phyloP scores from a whole-genome alignment of 1,284 basidiomycete genomes.

The Hemileia vastatrix region DNA sequence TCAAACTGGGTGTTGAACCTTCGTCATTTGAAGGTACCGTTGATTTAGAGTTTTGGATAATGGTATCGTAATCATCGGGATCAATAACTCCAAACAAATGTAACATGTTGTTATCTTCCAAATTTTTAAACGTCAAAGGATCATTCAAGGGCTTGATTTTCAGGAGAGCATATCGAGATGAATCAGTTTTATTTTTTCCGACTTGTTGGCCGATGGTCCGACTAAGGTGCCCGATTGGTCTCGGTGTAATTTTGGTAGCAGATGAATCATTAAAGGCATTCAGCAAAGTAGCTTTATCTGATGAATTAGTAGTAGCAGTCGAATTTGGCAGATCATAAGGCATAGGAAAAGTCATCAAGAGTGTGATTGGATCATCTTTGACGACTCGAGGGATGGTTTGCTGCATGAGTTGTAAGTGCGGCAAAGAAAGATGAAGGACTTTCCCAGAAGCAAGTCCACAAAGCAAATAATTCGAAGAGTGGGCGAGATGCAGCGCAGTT shows the following conservation, averaged over 20 bases:
- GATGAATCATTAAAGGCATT: not conserved
- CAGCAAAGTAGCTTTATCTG: no score
- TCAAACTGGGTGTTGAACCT: not conserved
- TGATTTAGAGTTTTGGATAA: not conserved
- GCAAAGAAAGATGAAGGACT: slow-evolving; percentile 14
- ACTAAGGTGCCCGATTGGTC: not conserved
- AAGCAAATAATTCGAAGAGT: not conserved
- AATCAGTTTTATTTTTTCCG: not conserved
- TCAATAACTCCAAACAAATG: not conserved
- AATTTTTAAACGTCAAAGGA: not conserved
- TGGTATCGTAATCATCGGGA: not conserved
- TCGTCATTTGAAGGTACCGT: not conserved
- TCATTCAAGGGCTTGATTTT: not conserved
- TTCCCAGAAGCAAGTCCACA: slow-evolving; percentile 17
- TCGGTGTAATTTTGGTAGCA: not conserved
- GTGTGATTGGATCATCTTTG: not conserved
- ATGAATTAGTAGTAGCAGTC: no score
- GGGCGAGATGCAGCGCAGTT: slow-evolving; percentile 16
- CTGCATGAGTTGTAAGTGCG: slow-evolving; percentile 7
- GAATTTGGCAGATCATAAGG: slow-evolving; percentile 2
- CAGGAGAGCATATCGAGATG: not conserved
- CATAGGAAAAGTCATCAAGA: slow-evolving; percentile 1
- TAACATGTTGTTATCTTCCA: not conserved
- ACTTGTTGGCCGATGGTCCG: no score
- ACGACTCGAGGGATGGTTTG: slow-evolving; percentile 2